A percentile compares a stretch with the other conserved stretches of the same genome.
Conservation (phyloP, 257 asterid species). For the Salvia splendens region DNA sequence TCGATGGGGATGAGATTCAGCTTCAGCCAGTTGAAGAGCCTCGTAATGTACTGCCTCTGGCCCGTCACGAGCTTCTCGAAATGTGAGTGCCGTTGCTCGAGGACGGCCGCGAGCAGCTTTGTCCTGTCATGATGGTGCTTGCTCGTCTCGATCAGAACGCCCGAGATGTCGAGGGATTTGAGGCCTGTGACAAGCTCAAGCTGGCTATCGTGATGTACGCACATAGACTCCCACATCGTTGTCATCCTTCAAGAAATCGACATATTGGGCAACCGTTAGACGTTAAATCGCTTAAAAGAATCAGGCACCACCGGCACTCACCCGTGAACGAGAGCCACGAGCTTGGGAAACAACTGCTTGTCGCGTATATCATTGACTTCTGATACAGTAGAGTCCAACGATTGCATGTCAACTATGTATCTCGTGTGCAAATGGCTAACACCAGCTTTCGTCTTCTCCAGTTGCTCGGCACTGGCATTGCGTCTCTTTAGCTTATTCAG, state of each 20-base stretch:
- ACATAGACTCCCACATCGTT: conserved; percentile 91
- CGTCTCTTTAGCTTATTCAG: conserved; percentile 81
- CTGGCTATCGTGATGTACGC: conserved; percentile 68
- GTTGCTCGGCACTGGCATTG: conserved; percentile 69
- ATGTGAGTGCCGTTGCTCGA: conserved; percentile 75
- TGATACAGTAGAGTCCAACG: conserved; percentile 87
- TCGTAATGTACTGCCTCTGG: conserved; percentile 61
- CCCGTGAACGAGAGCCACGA: conserved; percentile 81
- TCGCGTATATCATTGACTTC: conserved; percentile 95
- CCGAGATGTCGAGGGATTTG: conserved; percentile 64
- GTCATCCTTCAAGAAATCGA: conserved; percentile 61
- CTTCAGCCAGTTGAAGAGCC: conserved; percentile 79
- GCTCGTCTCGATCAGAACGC: conserved; percentile 71
- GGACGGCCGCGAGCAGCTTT: conserved; percentile 60
- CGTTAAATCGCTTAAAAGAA: neutral
- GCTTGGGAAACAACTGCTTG: conserved; percentile 85
- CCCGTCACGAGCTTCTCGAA: conserved; percentile 71
- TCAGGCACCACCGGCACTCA: conserved; percentile 36
- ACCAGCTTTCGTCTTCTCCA: conserved; percentile 95
- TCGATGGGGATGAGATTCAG: conserved; percentile 84
- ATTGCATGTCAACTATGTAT: conserved; percentile 95
- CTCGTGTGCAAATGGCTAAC: conserved; percentile 95
- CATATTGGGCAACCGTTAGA: neutral
- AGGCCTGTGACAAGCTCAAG: conserved; percentile 62
- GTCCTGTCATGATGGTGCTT: conserved; percentile 81